Evolutionary conservation across 2,329 filamentous ascomycete species (phyloP).

Genomic region (Scleromitrula shiraiana): DNA sequence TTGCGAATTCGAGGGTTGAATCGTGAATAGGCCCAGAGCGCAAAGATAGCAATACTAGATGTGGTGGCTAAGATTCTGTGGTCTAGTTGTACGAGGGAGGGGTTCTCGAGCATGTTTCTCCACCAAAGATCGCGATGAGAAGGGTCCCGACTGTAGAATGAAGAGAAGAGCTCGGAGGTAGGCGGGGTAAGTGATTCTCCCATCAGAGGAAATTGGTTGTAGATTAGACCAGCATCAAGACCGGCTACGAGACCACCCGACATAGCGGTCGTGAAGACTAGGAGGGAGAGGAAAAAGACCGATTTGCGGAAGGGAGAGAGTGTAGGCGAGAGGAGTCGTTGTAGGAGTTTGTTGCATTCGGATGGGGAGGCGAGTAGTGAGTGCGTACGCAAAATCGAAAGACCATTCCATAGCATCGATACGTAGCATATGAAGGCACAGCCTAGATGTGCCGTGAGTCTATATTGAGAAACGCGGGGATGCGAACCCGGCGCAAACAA

Average conservation of each 20-base stretch:
- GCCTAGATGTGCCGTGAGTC: constrained; percentile 79
- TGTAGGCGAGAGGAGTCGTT: constrained; percentile 57
- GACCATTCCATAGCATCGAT: constrained; percentile 86
- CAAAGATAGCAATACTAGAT: constrained; percentile 74
- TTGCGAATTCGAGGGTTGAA: constrained; percentile 47
- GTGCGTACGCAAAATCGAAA: constrained; percentile 73
- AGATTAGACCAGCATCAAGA: constrained; percentile 92
- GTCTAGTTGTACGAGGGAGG: constrained; percentile 88
- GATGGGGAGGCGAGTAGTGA: constrained; percentile 61
- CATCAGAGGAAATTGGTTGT: constrained; percentile 98
- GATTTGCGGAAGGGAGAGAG: constrained; percentile 66
- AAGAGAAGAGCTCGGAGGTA: constrained; percentile 71
- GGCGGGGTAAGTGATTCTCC: constrained; percentile 76
- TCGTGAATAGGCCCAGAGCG: constrained; percentile 73
- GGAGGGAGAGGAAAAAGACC: constrained; percentile 58
- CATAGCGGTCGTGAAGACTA: constrained; percentile 87
- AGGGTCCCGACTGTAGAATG: constrained; percentile 72
- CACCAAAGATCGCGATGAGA: constrained; percentile 84
- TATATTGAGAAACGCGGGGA: constrained; percentile 90
- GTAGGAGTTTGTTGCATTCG: constrained; percentile 46
- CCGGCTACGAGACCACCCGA: constrained; percentile 91
- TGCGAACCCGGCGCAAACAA: constrained; percentile 86
- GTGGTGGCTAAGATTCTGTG: constrained; percentile 87
- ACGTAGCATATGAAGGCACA: constrained; percentile 90
- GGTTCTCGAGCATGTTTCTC: constrained; percentile 97